Evolutionary conservation across 139 green algal genomes (phyloP).

Genomic region (Micractinium conductrix): DNA sequence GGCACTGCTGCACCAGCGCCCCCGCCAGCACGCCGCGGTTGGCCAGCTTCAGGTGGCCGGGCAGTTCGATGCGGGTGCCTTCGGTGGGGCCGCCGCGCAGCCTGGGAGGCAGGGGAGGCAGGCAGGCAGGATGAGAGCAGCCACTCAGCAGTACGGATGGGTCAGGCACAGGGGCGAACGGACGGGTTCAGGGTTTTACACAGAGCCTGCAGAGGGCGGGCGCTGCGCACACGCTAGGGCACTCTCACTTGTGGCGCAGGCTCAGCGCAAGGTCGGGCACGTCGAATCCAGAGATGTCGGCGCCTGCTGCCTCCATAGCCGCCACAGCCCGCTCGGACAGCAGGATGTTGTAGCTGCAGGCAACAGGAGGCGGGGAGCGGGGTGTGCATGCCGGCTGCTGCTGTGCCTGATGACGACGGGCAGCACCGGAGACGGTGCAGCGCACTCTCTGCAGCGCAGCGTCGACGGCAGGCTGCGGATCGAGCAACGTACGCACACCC

Average conservation of each 20-base stretch:
- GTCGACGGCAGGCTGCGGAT: background rate
- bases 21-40: constrained; percentile 29
- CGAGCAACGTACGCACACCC: background rate
- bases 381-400: too few species aligned
- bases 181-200: too few species aligned
- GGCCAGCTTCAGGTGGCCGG: background rate
- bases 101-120: background rate
- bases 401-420: too few species aligned
- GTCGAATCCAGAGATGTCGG: constrained; percentile 11
- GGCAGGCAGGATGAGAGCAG: too few species aligned
- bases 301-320: constrained; percentile 9
- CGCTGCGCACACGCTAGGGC: too few species aligned
- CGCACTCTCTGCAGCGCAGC: too few species aligned
- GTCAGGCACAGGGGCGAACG: too few species aligned
- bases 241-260: constrained; percentile 26
- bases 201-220: too few species aligned
- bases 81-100: background rate
- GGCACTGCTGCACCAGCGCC: constrained; percentile 29
- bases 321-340: constrained; percentile 10
- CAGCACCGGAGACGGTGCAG: too few species aligned
- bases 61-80: background rate
- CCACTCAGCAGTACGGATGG: too few species aligned
- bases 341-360: constrained; percentile 25
- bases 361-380: too few species aligned
- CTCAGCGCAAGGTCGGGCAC: background rate